Base-by-base conservation (phyloP, 352 stramenopile genomes). In the Pythium folliculosum region DNA sequence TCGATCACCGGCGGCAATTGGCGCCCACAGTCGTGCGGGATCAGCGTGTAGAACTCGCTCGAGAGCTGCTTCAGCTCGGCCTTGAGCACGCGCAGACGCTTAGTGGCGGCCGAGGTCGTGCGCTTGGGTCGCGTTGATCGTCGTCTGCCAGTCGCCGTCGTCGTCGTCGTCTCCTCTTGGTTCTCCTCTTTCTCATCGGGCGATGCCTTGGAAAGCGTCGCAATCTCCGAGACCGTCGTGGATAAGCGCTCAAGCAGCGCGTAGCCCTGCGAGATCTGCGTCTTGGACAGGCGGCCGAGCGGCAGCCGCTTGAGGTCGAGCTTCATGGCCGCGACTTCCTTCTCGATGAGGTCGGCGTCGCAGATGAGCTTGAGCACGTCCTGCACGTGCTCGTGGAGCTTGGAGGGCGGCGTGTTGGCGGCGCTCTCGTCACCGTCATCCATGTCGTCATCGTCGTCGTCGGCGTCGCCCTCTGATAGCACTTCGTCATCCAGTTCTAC, bases 1-100 rank as follows among this genome's bases (percentile, higher is more conserved):
- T 65, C 67, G 56, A 92, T 88, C 21, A 80, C 56, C 0, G 80
- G 81, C 1, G 84, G 81, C 38, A 89, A 25, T 6, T 70, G 69
- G 8, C 78, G 78, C n/a, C 77, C 81, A 63, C 90, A 90, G 19
- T 89, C 75, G 45, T 92, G 81, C 44, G 84, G 84, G 38, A 92
- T 88, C 10, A 89, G 68, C 57, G 81, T 80, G 70, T 92, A 92
- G 51, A 92, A 90, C 27, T 85, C 77, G 47, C 74, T 89, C 13
- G 80, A 85, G 10, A 89, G 76, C 19, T 70, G 25, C 47, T 89
- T 89, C 10, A 92, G 67, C 30, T 81, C 60, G 0, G 49, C 35
- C 27, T 75, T 77, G 30, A 74, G 62, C 23, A 61, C 19, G 10
- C 62, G 68, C 27, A 70, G 19, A 8, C 56, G 68, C 51, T 74